Base-by-base conservation (phyloP, 1,284 basidiomycete species). In the Athelia sp. region DNA sequence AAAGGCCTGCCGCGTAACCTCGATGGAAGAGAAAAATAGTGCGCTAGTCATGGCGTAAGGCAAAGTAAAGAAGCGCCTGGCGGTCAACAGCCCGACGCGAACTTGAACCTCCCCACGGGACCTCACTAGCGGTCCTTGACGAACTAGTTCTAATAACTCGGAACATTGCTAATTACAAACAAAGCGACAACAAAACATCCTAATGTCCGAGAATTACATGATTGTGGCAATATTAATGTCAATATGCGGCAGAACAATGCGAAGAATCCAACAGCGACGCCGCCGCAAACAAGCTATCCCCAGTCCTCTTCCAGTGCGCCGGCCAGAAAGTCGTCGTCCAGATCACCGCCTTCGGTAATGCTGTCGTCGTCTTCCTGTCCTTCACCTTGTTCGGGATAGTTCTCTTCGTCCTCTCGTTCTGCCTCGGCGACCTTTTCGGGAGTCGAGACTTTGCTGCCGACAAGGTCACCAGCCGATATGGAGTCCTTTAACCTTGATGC, bases 1-100 rank as follows among this genome's bases (percentile, higher is more conserved):
- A 69, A 97, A 96, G 0, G 79, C 84, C 66, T 94, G 91, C 26
- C 79, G 75, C 4, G 88, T 84, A 11, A 94, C 90, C 57, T 93
- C 90, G 50, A 93, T 87, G 0, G 84, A 82, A 10, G 90, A 89
- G 68, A 94, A 94, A 32, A 91, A 64, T 24, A 88, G 62, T 26
- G 67, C 36, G 15, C 36, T 40, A n/a, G n/a, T 40, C 36, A 40
- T 40, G 4, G 4, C 8, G 36, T 40, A n/a, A n/a, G 4, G n/a
- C n/a, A 8, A n/a, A 40, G n/a, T 4, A 21, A 40, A 17, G 36
- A 6, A 6, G 36, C 9, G 36, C 15, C n/a, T n/a, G n/a, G n/a
- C n/a, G n/a, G n/a, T n/a, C 6, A 17, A 40, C 6, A n/a, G n/a
- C n/a, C 26, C 26, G 26, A 40, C 4, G 6, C 36, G n/a, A 40